phyloP scores from a whole-genome alignment of 2,329 filamentous ascomycete species.

The Microcera coccophila region DNA sequence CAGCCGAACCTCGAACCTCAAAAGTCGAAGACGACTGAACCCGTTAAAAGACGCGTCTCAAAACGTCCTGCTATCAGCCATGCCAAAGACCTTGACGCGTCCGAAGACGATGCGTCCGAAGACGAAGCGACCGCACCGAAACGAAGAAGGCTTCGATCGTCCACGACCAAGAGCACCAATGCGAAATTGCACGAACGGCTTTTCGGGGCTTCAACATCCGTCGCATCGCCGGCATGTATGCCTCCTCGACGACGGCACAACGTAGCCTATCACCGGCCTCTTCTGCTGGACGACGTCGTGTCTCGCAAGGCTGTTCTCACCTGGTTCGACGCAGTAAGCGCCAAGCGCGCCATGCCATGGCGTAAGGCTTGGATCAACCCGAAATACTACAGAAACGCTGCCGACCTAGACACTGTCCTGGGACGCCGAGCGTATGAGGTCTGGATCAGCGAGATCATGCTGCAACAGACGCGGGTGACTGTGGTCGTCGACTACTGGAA shows the following conservation, averaged over 20 bases:
- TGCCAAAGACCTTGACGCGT: too few species aligned
- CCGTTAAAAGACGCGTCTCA: too few species aligned
- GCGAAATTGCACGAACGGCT: conserved; percentile 14
- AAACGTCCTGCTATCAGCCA: too few species aligned
- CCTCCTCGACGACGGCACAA: conserved; percentile 31
- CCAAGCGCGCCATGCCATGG: conserved; percentile 54
- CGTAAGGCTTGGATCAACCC: conserved; percentile 56
- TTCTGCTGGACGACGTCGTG: conserved; percentile 39
- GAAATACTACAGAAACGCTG: conserved; percentile 18
- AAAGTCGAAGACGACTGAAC: too few species aligned
- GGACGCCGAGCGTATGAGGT: conserved; percentile 60
- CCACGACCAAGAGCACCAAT: conserved; percentile 10
- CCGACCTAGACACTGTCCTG: conserved; percentile 40
- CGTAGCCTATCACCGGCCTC: conserved; percentile 47
- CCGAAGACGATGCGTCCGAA: too few species aligned
- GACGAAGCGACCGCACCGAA: too few species aligned
- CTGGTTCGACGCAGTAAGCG: conserved; percentile 50
- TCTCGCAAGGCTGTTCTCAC: conserved; percentile 39
- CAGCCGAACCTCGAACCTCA: too few species aligned
- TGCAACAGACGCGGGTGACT: conserved; percentile 62
- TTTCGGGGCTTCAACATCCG: conserved; percentile 10
- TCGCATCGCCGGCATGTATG: conserved; percentile 7
- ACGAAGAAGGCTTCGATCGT: conserved; percentile 19
- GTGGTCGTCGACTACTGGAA: conserved; percentile 62
- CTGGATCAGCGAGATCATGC: conserved; percentile 65